phyloP scores from a whole-genome alignment of 495 filamentous ascomycete genomes.

The Bacidia gigantensis region DNA sequence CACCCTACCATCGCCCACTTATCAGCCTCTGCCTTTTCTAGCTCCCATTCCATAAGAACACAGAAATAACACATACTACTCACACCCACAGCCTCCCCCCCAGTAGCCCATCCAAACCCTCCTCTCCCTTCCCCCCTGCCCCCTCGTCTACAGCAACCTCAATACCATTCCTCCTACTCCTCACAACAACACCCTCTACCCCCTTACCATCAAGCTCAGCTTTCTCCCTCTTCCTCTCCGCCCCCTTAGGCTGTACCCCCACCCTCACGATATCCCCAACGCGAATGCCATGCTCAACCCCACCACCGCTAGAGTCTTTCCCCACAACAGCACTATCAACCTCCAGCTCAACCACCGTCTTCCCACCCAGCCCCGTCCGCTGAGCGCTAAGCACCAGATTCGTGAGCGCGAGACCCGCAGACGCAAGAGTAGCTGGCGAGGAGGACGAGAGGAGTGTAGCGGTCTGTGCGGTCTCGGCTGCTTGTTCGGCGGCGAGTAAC shows the following conservation, averaged over 20 bases:
- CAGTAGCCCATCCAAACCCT: constrained; percentile 45
- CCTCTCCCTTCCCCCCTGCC: constrained; percentile 48
- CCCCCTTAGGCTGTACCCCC: constrained; percentile 55
- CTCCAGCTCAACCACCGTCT: constrained; percentile 68
- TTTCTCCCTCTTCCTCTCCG: constrained; percentile 58
- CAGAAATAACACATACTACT: constrained; percentile 16
- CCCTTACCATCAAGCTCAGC: constrained; percentile 49
- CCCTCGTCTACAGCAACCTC: constrained; percentile 63
- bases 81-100: constrained; percentile 52
- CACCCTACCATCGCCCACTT: constrained; percentile 35
- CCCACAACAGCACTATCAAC: constrained; percentile 52
- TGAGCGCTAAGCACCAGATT: constrained; percentile 64
- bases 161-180: constrained; percentile 42
- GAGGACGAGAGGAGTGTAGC: constrained; percentile 53
- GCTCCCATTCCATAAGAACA: constrained; percentile 4
- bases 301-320: constrained; percentile 31
- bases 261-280: constrained; percentile 80
- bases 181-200: constrained; percentile 68
- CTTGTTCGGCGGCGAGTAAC: constrained; percentile 65
- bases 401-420: constrained; percentile 74
- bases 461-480: constrained; percentile 63
- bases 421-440: constrained; percentile 60
- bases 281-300: constrained; percentile 63
- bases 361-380: constrained; percentile 84
- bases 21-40: constrained; percentile 4